Evolutionary conservation across 495 filamentous ascomycete species (phyloP), one percentile per base, ranked within the genome.

Genomic region (Tuber indicum): DNA sequence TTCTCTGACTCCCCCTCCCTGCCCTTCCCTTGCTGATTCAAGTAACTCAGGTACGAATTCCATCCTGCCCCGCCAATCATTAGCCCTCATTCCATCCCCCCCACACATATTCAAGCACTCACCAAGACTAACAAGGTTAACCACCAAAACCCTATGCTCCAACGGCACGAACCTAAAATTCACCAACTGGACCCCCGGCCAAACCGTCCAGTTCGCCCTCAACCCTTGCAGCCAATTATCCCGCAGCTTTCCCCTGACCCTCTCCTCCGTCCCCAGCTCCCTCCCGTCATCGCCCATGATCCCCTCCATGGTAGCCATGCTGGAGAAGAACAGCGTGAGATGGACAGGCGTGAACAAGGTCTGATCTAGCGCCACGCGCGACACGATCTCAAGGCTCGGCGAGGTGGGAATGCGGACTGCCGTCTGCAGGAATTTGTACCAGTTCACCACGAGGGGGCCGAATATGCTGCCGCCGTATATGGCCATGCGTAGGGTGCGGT

Each of bases 101-200:
- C 23, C 9, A n/a, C 23, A 3, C 8, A 58, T 9, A 58, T 7
- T 72, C 49, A 0, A 62, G 58, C 12, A 88, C 90, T 84, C 84
- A 93, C 91, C 91, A 79, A 93, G 86, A 81, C 87, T 89, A 69
- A 98, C 87, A 32, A 97, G 84, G 82, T 99, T 99, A 70, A 98
- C 96, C 70, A 97, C 90, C 80, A 99, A 84, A 46, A 99, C 88
- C 76, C 95, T 86, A 83, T 94, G 91, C 79, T 98, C 88, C 80
- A 97, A 85, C 21, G 96, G 96, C 74, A 98, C 92, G 70, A 96
- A 86, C 83, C 91, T 91, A 87, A 99, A 98, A 86, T 99, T 99
- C 78, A 91, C 88, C 73, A 91, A 85, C 86, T 99, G 96, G 76
- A 98, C 94, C 77, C 89, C 89, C 14, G 96, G 96, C 96, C 96